Percentiles rank a stretch among this genome's conserved stretches.
Evolutionary conservation across 495 filamentous ascomycete genomes (phyloP).

Genomic region (Ramalina peruviana): DNA sequence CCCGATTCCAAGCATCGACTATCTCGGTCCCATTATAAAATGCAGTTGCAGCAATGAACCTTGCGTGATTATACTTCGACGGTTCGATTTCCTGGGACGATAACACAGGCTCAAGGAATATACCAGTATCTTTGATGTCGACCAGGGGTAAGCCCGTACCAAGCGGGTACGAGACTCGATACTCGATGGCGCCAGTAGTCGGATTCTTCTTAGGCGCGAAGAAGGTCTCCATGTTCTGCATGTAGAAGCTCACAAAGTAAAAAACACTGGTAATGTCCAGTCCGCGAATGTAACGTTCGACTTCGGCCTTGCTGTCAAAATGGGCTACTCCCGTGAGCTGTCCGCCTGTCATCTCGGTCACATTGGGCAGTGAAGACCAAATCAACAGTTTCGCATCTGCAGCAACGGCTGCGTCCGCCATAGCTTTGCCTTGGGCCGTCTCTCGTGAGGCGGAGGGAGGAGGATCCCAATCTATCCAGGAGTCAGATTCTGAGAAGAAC

Average conservation of each 20-base stretch:
- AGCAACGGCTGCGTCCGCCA: slow-evolving; percentile 32
- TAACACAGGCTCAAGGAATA: no score
- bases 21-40: no score
- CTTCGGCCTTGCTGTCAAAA: slow-evolving; percentile 27
- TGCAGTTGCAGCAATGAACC: no score
- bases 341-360: slow-evolving; percentile 22
- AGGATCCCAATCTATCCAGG: no score
- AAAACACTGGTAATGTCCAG: slow-evolving; percentile 24
- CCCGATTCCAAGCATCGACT: no score
- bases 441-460: no score
- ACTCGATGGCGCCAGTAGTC: neutral
- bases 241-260: slow-evolving; percentile 9
- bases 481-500: no score
- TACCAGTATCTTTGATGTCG: no score
- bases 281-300: slow-evolving; percentile 28
- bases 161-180: no score
- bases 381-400: slow-evolving; percentile 34
- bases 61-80: no score
- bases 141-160: no score
- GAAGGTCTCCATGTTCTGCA: slow-evolving; percentile 12
- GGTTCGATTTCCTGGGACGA: no score
- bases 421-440: slow-evolving; percentile 22
- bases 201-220: neutral
- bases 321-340: slow-evolving; percentile 20
- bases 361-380: slow-evolving; percentile 31